Evolutionary conservation across 371 early-diverging fungal genomes (phyloP).

Genomic region (Mucor velutinosus): DNA sequence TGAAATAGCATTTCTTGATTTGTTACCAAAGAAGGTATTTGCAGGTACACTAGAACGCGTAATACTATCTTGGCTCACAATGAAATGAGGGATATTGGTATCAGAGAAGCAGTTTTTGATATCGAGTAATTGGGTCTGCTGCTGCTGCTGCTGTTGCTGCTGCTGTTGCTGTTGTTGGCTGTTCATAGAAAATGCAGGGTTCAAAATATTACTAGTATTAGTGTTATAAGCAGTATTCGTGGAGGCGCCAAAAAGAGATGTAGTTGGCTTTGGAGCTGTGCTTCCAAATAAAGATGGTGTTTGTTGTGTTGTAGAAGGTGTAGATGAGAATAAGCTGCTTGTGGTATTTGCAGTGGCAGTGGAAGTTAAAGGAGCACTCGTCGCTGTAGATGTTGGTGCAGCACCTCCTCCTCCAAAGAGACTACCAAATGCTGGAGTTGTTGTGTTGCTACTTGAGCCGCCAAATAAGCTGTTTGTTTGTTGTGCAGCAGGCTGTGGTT

Average conservation of each 20-base stretch:
- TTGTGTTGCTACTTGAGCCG: neutral
- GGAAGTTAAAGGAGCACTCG: neutral
- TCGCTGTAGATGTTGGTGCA: neutral
- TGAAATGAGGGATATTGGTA: conserved; percentile 4
- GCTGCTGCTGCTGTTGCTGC: conserved; percentile 32
- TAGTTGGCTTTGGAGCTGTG: neutral
- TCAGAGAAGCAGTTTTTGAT: conserved; percentile 26
- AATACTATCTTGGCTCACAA: conserved; percentile 18
- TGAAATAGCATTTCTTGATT: neutral
- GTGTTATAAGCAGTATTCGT: neutral
- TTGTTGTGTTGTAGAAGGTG: neutral
- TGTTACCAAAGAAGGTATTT: conserved; percentile 3
- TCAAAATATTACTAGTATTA: neutral
- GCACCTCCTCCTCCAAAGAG: conserved; percentile 10
- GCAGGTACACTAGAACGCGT: conserved; percentile 24
- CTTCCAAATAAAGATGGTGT: neutral
- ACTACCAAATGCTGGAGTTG: neutral
- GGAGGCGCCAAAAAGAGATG: neutral
- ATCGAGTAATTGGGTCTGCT: conserved; percentile 13
- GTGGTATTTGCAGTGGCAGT: neutral
- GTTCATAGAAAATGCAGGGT: neutral
- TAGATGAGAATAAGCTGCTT: neutral
- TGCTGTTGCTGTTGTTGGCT: conserved; percentile 14
- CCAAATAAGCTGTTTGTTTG: neutral
- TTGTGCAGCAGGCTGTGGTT: neutral